Conservation (phyloP, 345 rosid genomes). For the Eucalyptus paniculata region DNA sequence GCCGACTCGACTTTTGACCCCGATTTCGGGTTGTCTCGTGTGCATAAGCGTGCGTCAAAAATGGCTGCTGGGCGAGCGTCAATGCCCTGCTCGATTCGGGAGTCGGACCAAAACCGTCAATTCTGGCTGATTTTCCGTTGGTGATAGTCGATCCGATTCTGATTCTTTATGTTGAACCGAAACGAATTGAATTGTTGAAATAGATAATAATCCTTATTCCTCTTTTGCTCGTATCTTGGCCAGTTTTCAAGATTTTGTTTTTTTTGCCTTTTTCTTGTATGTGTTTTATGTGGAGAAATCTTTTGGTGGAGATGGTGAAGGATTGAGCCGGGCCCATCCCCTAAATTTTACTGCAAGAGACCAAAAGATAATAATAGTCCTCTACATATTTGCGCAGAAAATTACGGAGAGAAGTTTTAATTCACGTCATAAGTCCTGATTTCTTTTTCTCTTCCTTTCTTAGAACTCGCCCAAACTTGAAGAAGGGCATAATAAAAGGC, state of each 20-base stretch:
- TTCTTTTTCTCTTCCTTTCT: background rate
- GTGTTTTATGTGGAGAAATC: background rate
- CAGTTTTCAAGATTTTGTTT: background rate
- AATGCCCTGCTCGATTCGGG: too few relatives aligned
- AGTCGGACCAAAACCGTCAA: background rate
- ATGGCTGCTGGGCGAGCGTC: background rate
- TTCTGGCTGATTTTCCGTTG: background rate
- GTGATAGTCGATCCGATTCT: background rate
- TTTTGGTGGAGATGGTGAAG: background rate
- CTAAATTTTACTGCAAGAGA: background rate
- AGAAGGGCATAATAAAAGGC: background rate
- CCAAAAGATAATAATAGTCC: background rate
- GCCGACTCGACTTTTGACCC: background rate
- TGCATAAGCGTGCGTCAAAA: background rate
- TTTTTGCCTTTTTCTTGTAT: background rate
- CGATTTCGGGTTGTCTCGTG: background rate
- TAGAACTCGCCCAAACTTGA: background rate
- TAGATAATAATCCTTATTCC: background rate
- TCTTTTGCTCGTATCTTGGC: background rate
- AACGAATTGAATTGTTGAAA: background rate
- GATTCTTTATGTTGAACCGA: fast-evolving
- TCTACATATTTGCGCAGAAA: background rate
- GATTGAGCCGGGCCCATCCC: background rate
- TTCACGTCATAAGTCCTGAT: background rate
- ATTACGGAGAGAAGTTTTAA: background rate